Conservation (phyloP, 2,329 filamentous ascomycete genomes). For the Nothopassalora personata region DNA sequence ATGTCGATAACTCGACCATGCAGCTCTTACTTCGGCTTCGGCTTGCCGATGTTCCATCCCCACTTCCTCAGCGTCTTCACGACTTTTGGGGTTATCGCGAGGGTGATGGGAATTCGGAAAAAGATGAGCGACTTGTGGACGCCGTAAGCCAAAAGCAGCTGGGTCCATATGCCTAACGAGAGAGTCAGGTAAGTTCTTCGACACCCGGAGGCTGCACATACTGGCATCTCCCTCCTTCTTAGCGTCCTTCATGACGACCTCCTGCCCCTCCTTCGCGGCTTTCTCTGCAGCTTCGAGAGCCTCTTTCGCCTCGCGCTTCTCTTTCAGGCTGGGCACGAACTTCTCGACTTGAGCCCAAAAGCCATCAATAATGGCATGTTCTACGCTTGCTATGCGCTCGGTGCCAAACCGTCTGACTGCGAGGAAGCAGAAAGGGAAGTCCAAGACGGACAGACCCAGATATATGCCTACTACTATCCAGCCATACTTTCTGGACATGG, state of each 20-base stretch:
- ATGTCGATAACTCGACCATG: neutral
- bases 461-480: constrained; percentile 94
- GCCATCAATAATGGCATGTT: constrained; percentile 61
- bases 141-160: constrained; percentile 87
- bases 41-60: constrained; percentile 91
- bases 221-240: constrained; percentile 29
- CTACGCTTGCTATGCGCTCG: constrained; percentile 72
- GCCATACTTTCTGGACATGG: constrained; percentile 85
- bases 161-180: constrained; percentile 63
- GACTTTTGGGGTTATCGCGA: constrained; percentile 87
- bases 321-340: constrained; percentile 46
- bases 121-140: constrained; percentile 99
- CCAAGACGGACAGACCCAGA: constrained; percentile 70
- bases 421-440: constrained; percentile 93
- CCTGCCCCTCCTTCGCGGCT: constrained; percentile 42
- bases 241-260: constrained; percentile 15
- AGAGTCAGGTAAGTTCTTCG: constrained; percentile 10
- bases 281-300: constrained; percentile 12
- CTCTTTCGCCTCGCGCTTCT: constrained; percentile 18
- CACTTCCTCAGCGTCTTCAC: constrained; percentile 79
- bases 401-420: constrained; percentile 77
- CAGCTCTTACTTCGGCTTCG: constrained; percentile 14
- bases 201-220: constrained; percentile 10
- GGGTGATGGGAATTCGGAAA: constrained; percentile 84
- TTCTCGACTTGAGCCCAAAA: constrained; percentile 58